phyloP scores from a whole-genome alignment of 1,139 yeast species.

The Geotrichum phurueaensis region DNA sequence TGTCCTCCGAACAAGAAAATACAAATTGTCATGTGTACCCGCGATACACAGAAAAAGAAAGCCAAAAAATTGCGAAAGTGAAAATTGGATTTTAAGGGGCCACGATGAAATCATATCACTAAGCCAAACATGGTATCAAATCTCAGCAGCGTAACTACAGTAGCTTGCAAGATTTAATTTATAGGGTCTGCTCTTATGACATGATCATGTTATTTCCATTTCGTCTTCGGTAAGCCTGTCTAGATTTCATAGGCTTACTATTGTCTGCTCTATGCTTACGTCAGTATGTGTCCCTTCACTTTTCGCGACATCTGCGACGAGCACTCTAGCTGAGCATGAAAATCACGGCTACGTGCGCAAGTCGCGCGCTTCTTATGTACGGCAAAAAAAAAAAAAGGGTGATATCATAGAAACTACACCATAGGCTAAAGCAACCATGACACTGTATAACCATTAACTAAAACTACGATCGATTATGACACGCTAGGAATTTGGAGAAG shows the following conservation, averaged over 20 bases:
- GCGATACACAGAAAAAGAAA: neutral
- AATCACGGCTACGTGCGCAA: neutral
- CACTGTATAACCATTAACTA: neutral
- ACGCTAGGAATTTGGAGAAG: neutral
- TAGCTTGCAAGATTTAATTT: neutral
- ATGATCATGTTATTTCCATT: neutral
- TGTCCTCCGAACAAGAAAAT: neutral
- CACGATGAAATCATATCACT: neutral
- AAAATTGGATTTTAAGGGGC: neutral
- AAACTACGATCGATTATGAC: neutral
- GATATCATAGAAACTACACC: neutral
- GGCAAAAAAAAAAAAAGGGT: neutral
- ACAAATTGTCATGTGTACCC: neutral
- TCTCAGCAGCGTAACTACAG: neutral
- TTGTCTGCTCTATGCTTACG: neutral
- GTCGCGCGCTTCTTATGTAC: neutral
- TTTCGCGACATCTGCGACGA: neutral
- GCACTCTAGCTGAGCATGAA: neutral
- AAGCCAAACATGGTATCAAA: neutral
- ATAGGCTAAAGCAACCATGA: neutral
- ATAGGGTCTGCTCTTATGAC: neutral
- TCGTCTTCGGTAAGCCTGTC: neutral
- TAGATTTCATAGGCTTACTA: neutral
- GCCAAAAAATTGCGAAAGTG: neutral
- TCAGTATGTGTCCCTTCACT: neutral